Evolutionary conservation across 129 eudicot genomes (phyloP), one percentile per base, ranked within the genome.

Genomic region (Rutidosis leptorrhynchoides): DNA sequence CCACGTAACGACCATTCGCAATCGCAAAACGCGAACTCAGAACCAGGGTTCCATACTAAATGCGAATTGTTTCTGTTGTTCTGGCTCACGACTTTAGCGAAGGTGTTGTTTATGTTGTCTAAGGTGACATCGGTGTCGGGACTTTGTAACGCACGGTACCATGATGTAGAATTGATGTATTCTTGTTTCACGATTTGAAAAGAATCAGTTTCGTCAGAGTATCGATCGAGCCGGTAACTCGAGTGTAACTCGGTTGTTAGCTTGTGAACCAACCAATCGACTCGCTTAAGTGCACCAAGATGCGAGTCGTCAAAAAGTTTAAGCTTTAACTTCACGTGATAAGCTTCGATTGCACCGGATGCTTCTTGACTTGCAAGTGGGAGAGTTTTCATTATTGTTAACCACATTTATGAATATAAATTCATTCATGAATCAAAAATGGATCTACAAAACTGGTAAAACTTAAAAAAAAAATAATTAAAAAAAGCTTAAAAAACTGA

Each of bases 291-390:
- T 52, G 99, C 84, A 64, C 96, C 99, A 11, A 93, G 96, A 71
- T 82, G 89, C 25, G 95, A 78, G 62, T 93, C 99, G 42, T 93
- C 99, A 82, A 85, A 9, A 11, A 93, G 80, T 79, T 82, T 88
- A 7, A 79, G 32, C 70, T 93, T 88, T 74, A 93, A 77, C 82
- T 93, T 93, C 80, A 88, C 92, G 28, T 93, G 99, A 77, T 93
- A 93, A 37, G 95, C 92, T 82, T 93, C 99, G 55, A 88, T 82
- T 27, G 99, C 99, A 62, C 99, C 92, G 8, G 99, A 86, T 27
- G 95, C 83, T 67, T 93, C 99, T 64, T 82, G 95, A 77, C 99
- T 89, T 23, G 99, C 95, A 7, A 93, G 95, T 49, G 99, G 99
- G 58, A 93, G 76, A 5, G 81, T 80, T 70, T 74, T 85, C 89